Evolutionary conservation across 73 alveolate species (phyloP).

Genomic region (Paramecium sonneborni): DNA sequence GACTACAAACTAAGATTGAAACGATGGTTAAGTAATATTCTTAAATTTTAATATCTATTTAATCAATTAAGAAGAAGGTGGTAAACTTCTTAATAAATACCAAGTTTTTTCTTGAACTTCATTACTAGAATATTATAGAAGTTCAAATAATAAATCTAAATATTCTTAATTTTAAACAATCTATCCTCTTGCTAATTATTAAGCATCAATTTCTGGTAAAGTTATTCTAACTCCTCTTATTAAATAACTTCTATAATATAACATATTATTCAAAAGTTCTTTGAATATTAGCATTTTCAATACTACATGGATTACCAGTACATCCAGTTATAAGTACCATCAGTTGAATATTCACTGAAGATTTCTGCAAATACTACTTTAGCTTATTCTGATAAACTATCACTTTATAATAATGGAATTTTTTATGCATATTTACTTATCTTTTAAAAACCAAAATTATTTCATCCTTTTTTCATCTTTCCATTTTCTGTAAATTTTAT

Average conservation of each 20-base stretch:
- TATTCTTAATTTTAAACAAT: conserved; percentile 71
- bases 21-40: conserved; percentile 69
- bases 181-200: conserved; percentile 79
- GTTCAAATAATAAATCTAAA: conserved; percentile 70
- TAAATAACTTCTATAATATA: conserved; percentile 76
- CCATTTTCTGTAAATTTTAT: conserved; percentile 87
- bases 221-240: conserved; percentile 64
- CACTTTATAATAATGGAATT: conserved; percentile 41
- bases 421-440: conserved; percentile 54
- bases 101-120: neutral
- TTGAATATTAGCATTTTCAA: conserved; percentile 70
- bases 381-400: conserved; percentile 70
- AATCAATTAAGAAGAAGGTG: conserved; percentile 46
- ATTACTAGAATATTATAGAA: conserved; percentile 49
- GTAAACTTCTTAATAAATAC: conserved; percentile 7
- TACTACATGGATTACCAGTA: conserved; percentile 81
- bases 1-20: neutral
- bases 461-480: conserved; percentile 68
- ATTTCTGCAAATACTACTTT: conserved; percentile 69
- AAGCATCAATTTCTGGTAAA: conserved; percentile 55
- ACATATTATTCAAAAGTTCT: conserved; percentile 73
- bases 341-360: conserved; percentile 76
- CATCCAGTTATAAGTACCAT: conserved; percentile 78
- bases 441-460: conserved; percentile 10
- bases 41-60: conserved; percentile 70